Evolutionary conservation across 495 filamentous ascomycete species (phyloP).

Genomic region (Talaromyces nanjingensis): DNA sequence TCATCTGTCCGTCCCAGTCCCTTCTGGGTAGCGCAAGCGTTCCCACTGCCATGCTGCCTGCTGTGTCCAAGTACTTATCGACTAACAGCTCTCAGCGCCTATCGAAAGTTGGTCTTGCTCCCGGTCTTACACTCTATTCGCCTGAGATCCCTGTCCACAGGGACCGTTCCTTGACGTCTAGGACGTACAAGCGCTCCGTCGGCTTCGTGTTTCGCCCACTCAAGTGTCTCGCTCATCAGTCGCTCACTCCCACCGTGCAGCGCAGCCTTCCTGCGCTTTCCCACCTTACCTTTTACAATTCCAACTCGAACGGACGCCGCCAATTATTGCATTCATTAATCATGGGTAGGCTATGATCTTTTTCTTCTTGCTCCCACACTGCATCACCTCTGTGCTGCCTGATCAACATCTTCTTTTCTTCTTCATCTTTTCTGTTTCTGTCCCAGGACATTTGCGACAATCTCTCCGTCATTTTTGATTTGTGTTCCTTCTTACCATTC

Average conservation of each 20-base stretch:
- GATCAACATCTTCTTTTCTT: constrained; percentile 15
- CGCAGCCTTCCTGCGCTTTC: constrained; percentile 9
- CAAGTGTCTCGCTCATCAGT: constrained; percentile 7
- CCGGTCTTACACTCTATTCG: constrained; percentile 5
- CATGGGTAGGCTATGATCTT: constrained; percentile 15
- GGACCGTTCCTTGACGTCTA: constrained; percentile 9
- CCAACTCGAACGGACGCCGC: constrained; percentile 10
- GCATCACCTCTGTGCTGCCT: constrained; percentile 15
- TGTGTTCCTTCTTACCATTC: constrained; percentile 10
- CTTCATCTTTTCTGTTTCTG: constrained; percentile 7
- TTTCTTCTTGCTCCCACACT: constrained; percentile 17
- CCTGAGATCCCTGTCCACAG: constrained; percentile 7
- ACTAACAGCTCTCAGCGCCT: constrained; percentile 6
- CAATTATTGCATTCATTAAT: constrained; percentile 15
- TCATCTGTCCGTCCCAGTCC: not conserved
- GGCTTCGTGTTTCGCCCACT: constrained; percentile 6
- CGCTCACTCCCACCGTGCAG: constrained; percentile 8
- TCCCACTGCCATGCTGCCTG: constrained; percentile 2
- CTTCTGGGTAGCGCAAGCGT: not conserved
- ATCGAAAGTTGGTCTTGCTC: not conserved
- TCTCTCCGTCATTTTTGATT: not conserved
- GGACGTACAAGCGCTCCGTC: constrained; percentile 9
- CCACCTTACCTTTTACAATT: constrained; percentile 10
- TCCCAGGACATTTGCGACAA: not conserved
- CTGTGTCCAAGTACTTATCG: not conserved